Base-by-base conservation (phyloP, 2,329 filamentous ascomycete genomes). In the Neonectria ditissima region DNA sequence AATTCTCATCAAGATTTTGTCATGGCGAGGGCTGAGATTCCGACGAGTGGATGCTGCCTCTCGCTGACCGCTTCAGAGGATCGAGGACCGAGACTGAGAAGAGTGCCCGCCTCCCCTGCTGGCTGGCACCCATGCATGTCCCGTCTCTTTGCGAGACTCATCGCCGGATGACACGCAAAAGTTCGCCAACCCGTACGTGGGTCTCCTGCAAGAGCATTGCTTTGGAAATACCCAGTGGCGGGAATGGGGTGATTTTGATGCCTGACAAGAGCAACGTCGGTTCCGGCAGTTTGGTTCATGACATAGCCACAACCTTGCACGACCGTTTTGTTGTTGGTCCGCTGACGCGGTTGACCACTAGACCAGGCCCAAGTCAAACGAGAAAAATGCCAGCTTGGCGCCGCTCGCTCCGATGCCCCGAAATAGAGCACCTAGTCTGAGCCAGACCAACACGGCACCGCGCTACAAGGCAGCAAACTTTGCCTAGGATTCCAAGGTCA, bases 401-500 rank as follows among this genome's bases (percentile, higher is more conserved):
- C 50, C 20, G 37, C 44, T 57, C 55, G 26, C 28, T 51, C 47
- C 7, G 20, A 7, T 18, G 50, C 14, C 52, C 52, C 11, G 13
- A 48, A 44, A n/a, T 24, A 41, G 51, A 41, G 22, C 18, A 22
- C 16, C 16, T 28, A 41, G 47, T 6, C 26, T 11, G n/a, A 41
- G 22, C 16, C 11, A 34, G 16, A 44, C 45, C 24, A 51, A 52
- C 24, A 30, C 26, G 50, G 26, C 48, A 54, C 44, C 28, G 53
- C 28, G 4, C 26, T 11, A 16, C 50, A 41, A 39, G 26, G 13
- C 32, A 47, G 16, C n/a, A 28, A 43, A 30, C 30, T 41, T 30
- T 61, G 47, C 37, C 30, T 16, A 34, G 62, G 51, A n/a, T 51
- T 14, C 34, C 43, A 43, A 48, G 44, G 70, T 73, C 71, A 73